Percentiles rank a stretch among this genome's conserved stretches.
phyloP scores from a whole-genome alignment of 345 rosid genomes.

The Pugionium cornutum region DNA sequence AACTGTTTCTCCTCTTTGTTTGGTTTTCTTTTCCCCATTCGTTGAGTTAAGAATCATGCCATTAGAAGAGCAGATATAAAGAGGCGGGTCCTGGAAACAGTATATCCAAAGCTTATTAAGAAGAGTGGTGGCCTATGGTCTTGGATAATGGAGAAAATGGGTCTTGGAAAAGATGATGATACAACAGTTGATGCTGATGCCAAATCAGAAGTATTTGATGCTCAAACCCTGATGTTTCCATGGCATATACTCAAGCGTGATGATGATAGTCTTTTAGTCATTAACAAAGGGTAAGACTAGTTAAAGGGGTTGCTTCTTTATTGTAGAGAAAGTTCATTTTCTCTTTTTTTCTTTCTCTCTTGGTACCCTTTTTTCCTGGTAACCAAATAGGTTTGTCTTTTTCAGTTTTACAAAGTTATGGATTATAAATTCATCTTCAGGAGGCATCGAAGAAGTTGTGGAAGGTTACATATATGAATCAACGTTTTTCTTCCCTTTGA shows the following conservation, averaged over 20 bases:
- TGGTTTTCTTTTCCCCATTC: conserved; percentile 13
- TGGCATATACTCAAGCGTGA: conserved; percentile 79
- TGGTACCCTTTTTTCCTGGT: conserved; percentile 7
- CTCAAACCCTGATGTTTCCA: conserved; percentile 58
- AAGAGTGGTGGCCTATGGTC: conserved; percentile 60
- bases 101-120: conserved; percentile 59
- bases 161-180: conserved; percentile 50
- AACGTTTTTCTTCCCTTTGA: conserved; percentile 4
- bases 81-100: conserved; percentile 79
- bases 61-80: conserved; percentile 84
- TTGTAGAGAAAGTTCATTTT: conserved; percentile 7
- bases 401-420: conserved; percentile 79
- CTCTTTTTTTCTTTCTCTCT: not conserved
- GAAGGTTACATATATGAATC: conserved; percentile 53
- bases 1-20: conserved; percentile 11
- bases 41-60: conserved; percentile 71
- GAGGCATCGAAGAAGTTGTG: conserved; percentile 63
- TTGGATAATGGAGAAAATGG: conserved; percentile 65
- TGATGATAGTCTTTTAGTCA: conserved; percentile 51
- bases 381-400: conserved; percentile 30
- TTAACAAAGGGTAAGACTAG: conserved; percentile 58
- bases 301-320: conserved; percentile 1
- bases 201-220: conserved; percentile 53
- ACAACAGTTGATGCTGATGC: conserved; percentile 39
- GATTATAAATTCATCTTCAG: conserved; percentile 67